phyloP scores from a whole-genome alignment of 2,329 filamentous ascomycete genomes.

The Pseudogymnoascus sp. region DNA sequence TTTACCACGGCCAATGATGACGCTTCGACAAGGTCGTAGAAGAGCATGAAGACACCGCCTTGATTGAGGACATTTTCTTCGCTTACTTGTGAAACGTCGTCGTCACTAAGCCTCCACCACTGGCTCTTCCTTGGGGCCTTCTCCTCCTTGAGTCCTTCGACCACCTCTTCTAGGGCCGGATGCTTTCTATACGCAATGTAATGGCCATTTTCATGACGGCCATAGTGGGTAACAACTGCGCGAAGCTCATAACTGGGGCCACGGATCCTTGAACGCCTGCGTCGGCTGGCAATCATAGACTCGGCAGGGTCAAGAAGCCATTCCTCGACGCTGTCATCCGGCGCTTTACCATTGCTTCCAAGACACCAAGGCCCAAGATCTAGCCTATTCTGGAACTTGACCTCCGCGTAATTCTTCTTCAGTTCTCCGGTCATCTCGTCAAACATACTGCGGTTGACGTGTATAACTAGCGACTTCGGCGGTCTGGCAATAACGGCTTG shows the following conservation, averaged over 20 bases:
- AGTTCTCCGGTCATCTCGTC: slow-evolving; percentile 73
- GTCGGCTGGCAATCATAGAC: slow-evolving; percentile 64
- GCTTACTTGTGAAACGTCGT: slow-evolving; percentile 67
- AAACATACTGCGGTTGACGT: slow-evolving; percentile 88
- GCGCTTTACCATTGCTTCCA: slow-evolving; percentile 42
- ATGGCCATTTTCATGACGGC: slow-evolving; percentile 89
- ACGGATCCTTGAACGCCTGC: slow-evolving; percentile 42
- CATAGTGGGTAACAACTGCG: slow-evolving; percentile 82
- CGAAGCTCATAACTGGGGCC: slow-evolving; percentile 67
- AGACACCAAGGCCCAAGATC: slow-evolving; percentile 82
- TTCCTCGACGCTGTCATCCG: slow-evolving; percentile 41
- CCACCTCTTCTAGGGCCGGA: slow-evolving; percentile 27
- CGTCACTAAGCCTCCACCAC: slow-evolving; percentile 92
- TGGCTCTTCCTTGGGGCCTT: slow-evolving; percentile 30
- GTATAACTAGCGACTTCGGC: slow-evolving; percentile 73
- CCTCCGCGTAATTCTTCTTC: slow-evolving; percentile 74
- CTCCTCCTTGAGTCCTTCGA: slow-evolving; percentile 22
- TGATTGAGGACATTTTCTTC: slow-evolving; percentile 69
- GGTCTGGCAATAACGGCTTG: slow-evolving; percentile 80
- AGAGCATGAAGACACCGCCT: slow-evolving; percentile 88
- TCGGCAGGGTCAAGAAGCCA: slow-evolving; percentile 63
- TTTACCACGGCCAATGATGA: not conserved
- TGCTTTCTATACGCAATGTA: slow-evolving; percentile 86
- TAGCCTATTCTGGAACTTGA: slow-evolving; percentile 67
- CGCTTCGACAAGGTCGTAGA: slow-evolving; percentile 72